A percentile compares a stretch with the other conserved stretches of the same genome.
Conservation (phyloP, 192 early-diverging fungal genomes). For the Oehlia diaphana region DNA sequence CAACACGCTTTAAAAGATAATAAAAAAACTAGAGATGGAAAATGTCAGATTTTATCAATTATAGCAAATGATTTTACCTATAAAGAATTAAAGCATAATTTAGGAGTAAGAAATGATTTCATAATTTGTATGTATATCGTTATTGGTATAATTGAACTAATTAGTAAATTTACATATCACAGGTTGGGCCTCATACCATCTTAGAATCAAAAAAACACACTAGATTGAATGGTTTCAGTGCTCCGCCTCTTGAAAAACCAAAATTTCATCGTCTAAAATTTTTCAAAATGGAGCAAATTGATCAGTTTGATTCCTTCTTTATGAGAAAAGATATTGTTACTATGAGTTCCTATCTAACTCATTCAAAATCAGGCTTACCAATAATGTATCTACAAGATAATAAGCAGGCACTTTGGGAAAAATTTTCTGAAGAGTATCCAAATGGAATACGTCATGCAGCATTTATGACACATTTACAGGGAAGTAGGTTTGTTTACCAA, state of each 20-base stretch:
- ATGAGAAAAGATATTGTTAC: constrained; percentile 2
- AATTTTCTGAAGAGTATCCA: constrained; percentile 9
- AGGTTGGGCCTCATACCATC: not conserved
- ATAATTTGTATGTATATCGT: too few relatives aligned
- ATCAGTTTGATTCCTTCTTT: not conserved
- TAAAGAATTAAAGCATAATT: too few relatives aligned
- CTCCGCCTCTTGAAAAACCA: not conserved
- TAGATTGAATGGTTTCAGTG: not conserved
- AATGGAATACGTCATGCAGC: not conserved
- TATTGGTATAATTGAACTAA: too few relatives aligned
- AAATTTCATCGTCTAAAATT: not conserved
- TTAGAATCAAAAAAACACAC: not conserved
- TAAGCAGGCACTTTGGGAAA: not conserved
- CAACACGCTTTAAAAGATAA: not conserved
- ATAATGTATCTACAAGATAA: constrained; percentile 9
- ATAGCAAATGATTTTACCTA: too few relatives aligned
- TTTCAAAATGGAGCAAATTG: not conserved
- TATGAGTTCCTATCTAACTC: not conserved
- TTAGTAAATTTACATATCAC: not conserved
- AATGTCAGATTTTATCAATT: not conserved
- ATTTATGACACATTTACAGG: constrained; percentile 1
- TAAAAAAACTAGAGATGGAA: constrained; percentile 3
- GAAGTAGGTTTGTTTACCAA: not conserved
- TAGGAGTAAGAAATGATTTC: too few relatives aligned
- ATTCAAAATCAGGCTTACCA: not conserved